phyloP scores from a whole-genome alignment of 805 yeast genomes.

The Clavispora asparagi region DNA sequence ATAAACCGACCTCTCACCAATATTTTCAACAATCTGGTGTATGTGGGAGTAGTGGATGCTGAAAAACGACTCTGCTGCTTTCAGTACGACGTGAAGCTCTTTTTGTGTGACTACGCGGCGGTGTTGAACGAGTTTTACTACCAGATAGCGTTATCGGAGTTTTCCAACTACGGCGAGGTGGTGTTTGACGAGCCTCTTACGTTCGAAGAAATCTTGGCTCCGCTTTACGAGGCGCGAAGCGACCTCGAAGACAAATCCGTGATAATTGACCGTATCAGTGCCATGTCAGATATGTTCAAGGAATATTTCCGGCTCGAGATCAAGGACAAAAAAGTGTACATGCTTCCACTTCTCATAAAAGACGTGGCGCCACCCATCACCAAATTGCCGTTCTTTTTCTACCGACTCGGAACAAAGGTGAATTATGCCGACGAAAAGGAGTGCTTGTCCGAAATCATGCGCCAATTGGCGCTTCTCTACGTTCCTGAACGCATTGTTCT shows the following conservation, averaged over 20 bases:
- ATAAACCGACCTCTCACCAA: conserved; percentile 56
- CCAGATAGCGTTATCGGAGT: conserved; percentile 72
- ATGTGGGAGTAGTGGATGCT: conserved; percentile 79
- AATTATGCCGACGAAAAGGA: conserved; percentile 63
- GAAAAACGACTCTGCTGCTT: conserved; percentile 68
- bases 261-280: conserved; percentile 16
- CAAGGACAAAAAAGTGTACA: conserved; percentile 30
- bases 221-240: conserved; percentile 24
- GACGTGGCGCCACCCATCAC: conserved; percentile 57
- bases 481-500: conserved; percentile 51
- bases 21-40: conserved; percentile 63
- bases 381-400: conserved; percentile 65
- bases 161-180: conserved; percentile 69
- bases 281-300: conserved; percentile 69
- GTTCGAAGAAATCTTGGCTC: conserved; percentile 30
- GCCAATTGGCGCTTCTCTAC: conserved; percentile 68
- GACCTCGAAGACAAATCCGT: conserved; percentile 14
- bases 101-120: conserved; percentile 75
- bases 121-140: conserved; percentile 67
- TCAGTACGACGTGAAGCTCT: conserved; percentile 75
- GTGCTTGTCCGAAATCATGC: conserved; percentile 62
- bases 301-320: conserved; percentile 61
- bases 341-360: conserved; percentile 66
- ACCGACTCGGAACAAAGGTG: conserved; percentile 52
- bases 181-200: conserved; percentile 18